Evolutionary conservation across 2,329 filamentous ascomycete genomes (phyloP), one percentile per base, ranked within the genome.

Genomic region (Stagonosporopsis chrysanthemi): DNA sequence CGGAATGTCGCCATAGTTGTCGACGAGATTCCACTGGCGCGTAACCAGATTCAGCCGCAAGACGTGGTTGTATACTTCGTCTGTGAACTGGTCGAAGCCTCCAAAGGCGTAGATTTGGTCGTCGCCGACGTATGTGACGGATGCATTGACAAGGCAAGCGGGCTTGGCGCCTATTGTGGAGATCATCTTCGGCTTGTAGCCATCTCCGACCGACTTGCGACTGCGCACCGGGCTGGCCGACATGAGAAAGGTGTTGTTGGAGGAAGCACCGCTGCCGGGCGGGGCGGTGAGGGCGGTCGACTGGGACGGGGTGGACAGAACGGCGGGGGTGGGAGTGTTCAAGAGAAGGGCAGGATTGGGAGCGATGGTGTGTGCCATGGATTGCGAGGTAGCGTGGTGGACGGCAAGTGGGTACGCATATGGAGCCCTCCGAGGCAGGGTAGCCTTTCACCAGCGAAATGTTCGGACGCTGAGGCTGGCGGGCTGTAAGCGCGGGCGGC

Each of bases 41-140:
- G 89, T 93, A 60, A 89, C 84, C 62, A 99, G 84, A 75, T 99
- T 93, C 48, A 99, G 81, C 68, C 88, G 89, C 62, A 99, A 82
- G 39, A 99, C 95, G 79, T 99, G 95, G 73, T 99, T 99, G 79
- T 99, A 99, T 17, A 99, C 89, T 81, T 99, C 95, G 75, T 99
- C 95, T 0, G 95, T 99, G 74, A 97, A 98, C 77, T 98, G 94
- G 74, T 99, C 95, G 72, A 99, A 99, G 17, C 95, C 95, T 40
- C 95, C 95, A 81, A 99, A 99, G 11, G 94, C 95, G 78, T 96
- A 98, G 68, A 99, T 98, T 77, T 95, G 88, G 75, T 98, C 95
- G 79, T 97, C 95, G 58, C 93, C 93, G 71, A 95, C 97, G 76
- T 97, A 97, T n/a, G 95, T 99, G 59, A 98, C 94, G 0, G 95